phyloP scores from a whole-genome alignment of 2,329 filamentous ascomycete species.

The Endothia cerciana region DNA sequence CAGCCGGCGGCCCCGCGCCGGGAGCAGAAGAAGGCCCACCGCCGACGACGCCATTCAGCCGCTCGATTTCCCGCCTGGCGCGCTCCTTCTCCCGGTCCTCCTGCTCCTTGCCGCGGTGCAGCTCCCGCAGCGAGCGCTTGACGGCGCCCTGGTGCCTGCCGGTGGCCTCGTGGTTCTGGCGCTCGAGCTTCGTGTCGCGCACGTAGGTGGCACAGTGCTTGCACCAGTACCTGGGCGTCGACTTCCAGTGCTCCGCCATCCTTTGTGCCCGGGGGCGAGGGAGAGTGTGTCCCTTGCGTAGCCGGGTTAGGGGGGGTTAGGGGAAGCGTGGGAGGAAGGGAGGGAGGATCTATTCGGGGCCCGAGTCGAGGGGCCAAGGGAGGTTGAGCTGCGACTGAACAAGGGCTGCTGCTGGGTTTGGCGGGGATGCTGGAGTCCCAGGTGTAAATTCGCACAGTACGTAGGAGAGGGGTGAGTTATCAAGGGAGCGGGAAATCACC shows the following conservation, averaged over 20 bases:
- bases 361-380: neutral
- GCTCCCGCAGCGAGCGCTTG: conserved; percentile 85
- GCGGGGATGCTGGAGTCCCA: neutral
- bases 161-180: conserved; percentile 85
- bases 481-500: neutral
- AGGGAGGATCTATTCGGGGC: neutral
- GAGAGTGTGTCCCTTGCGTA: conserved; percentile 3
- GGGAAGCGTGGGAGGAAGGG: neutral
- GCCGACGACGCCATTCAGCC: conserved; percentile 75
- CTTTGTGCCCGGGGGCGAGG: neutral
- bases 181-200: conserved; percentile 89
- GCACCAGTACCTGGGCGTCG: conserved; percentile 96
- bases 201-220: conserved; percentile 93
- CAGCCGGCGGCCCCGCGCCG: neutral
- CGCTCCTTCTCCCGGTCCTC: conserved; percentile 80
- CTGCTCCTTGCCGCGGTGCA: conserved; percentile 83
- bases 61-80: conserved; percentile 82
- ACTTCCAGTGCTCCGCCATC: conserved; percentile 99
- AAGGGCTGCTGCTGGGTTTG: neutral
- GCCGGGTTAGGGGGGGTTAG: no score
- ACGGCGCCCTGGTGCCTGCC: conserved; percentile 82
- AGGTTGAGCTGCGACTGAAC: neutral
- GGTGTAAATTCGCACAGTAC: neutral
- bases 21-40: neutral
- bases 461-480: neutral